phyloP scores from a whole-genome alignment of 2,329 filamentous ascomycete species.

The Fusarium musae region DNA sequence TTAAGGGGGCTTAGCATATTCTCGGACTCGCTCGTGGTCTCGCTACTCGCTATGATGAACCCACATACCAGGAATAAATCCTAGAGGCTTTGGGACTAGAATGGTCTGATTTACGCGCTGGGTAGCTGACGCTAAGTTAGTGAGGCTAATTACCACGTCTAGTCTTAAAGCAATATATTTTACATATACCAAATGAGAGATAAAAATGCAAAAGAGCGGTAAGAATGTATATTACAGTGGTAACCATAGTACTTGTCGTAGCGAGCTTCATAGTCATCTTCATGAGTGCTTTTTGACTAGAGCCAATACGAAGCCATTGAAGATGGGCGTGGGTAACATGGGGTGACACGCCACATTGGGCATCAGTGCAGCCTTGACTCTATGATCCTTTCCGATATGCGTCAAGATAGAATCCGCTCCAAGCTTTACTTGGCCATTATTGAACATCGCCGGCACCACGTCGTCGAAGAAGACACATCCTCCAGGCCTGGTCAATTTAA shows the following conservation, averaged over 20 bases:
- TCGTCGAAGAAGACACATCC: conserved; percentile 62
- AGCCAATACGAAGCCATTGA: not conserved
- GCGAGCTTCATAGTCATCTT: rapidly evolving
- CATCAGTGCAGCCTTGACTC: conserved; percentile 43
- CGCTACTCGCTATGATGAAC: not conserved
- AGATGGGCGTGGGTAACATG: not conserved
- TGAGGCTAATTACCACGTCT: no score
- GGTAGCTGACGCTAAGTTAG: no score
- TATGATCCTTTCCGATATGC: conserved; percentile 37
- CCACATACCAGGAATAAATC: not conserved
- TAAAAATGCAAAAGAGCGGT: no score
- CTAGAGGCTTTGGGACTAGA: not conserved
- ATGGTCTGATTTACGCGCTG: no score
- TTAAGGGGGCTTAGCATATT: not conserved
- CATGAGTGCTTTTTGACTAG: not conserved
- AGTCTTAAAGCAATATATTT: not conserved
- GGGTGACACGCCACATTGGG: conserved; percentile 15
- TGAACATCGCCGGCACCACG: conserved; percentile 50
- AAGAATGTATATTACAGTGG: not conserved
- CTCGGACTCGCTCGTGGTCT: not conserved
- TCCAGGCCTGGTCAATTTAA: conserved; percentile 53
- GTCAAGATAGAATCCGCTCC: conserved; percentile 35
- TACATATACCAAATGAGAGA: no score
- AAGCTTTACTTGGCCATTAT: not conserved
- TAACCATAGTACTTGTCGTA: rapidly evolving